A percentile compares a stretch with the other conserved stretches of the same genome.
Conservation (phyloP, 2,329 filamentous ascomycete species). For the Biscogniauxia marginata region DNA sequence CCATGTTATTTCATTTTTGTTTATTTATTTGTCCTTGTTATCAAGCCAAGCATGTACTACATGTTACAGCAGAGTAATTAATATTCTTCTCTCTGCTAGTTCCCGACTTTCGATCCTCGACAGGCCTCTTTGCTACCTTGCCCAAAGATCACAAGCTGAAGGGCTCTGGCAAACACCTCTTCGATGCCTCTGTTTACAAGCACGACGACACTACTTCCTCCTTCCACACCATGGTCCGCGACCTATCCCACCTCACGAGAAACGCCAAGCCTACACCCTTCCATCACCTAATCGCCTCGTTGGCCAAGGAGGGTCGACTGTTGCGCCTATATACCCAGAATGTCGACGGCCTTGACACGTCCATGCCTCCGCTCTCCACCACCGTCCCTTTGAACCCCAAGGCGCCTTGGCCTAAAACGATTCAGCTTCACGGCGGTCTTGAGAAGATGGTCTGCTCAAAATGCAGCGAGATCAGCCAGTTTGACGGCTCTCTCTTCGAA, state of each 20-base stretch:
- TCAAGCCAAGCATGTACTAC: too few species aligned
- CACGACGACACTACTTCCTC: conserved; percentile 83
- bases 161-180: conserved; percentile 89
- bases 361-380: conserved; percentile 75
- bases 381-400: conserved; percentile 77
- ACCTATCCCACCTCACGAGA: conserved; percentile 76
- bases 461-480: conserved; percentile 73
- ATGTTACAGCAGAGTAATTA: conserved; percentile 13
- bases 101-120: conserved; percentile 91
- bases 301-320: conserved; percentile 82
- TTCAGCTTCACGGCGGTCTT: conserved; percentile 91
- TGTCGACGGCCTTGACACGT: conserved; percentile 91
- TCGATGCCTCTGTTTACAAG: conserved; percentile 96
- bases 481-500: conserved; percentile 77
- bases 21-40: conserved; percentile 18
- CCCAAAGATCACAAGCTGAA: conserved; percentile 88
- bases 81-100: conserved; percentile 49
- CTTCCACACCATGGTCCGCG: conserved; percentile 95
- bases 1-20: background rate
- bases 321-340: conserved; percentile 95
- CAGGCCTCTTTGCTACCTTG: conserved; percentile 83
- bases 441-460: conserved; percentile 98
- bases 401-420: conserved; percentile 87
- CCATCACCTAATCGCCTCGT: conserved; percentile 87
- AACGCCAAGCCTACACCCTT: conserved; percentile 81